Evolutionary conservation across 441 rosid species (phyloP).

Genomic region (Theobroma grandiflorum): DNA sequence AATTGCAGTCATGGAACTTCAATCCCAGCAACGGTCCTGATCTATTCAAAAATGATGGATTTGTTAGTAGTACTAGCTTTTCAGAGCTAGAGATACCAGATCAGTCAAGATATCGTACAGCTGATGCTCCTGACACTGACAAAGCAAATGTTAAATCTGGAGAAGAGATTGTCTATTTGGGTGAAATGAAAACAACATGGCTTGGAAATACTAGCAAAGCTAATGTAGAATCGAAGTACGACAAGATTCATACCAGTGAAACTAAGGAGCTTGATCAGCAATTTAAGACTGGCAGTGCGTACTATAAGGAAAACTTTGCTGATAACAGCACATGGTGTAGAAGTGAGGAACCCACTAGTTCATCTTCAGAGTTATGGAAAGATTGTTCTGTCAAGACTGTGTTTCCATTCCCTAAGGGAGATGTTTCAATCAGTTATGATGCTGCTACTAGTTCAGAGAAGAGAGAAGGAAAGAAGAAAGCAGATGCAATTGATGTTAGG

Average conservation of each 20-base stretch:
- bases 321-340: constrained; percentile 67
- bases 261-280: constrained; percentile 53
- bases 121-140: constrained; percentile 43
- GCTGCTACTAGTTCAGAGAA: constrained; percentile 46
- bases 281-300: constrained; percentile 40
- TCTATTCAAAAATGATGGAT: constrained; percentile 49
- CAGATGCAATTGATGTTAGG: constrained; percentile 56
- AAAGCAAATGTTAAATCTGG: constrained; percentile 57
- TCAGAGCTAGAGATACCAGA: constrained; percentile 40
- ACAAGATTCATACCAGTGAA: constrained; percentile 48
- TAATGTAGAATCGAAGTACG: constrained; percentile 50
- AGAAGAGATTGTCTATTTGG: constrained; percentile 61
- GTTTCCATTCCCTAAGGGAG: constrained; percentile 65
- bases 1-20: constrained; percentile 71
- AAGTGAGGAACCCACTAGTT: constrained; percentile 50
- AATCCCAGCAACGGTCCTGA: constrained; percentile 57
- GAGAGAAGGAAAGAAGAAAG: constrained; percentile 73
- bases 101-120: constrained; percentile 39
- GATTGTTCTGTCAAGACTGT: constrained; percentile 82
- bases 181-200: constrained; percentile 63
- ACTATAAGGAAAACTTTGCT: constrained; percentile 43
- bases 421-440: constrained; percentile 52
- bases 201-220: constrained; percentile 62
- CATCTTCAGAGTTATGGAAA: constrained; percentile 70
- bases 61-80: constrained; percentile 38